Base-by-base conservation (phyloP, 2,329 filamentous ascomycete species). In the Nigrospora sphaerica region DNA sequence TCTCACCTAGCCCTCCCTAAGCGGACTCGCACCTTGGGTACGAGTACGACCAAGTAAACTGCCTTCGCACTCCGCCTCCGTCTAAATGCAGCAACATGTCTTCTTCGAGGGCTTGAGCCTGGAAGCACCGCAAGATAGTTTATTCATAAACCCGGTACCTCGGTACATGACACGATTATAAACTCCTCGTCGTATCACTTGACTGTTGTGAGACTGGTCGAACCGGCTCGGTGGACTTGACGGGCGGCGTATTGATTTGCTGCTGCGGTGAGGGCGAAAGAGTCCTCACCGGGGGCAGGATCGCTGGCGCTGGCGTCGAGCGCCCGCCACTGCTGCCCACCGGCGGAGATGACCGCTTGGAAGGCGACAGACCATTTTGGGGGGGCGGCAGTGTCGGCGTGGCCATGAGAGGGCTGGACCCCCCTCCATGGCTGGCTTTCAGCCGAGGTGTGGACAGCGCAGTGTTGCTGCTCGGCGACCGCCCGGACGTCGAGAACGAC, bases 241-340 rank as follows among this genome's bases (percentile, higher is more conserved):
- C 69, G 2, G 80, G 82, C 19, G 82, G 80, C 14, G 77, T 80
- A 43, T 81, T 59, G 47, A 81, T 80, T 52, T 77, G 74, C 47
- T 75, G 69, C 13, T 71, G 72, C 2, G 76, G 73, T 37, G 74
- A 78, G 0, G 82, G 82, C 11, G 78, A 75, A 41, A 86, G 59
- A 2, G 76, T 69, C 36, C 78, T 72, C 2, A 74, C 62, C 0
- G 81, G 81, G 6, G 81, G 81, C 3, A 85, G 64, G 19, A 83
- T 71, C 0, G 75, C 67, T 13, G 68, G 60, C 16, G 63, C 53
- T 48, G 49, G 59, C 42, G 56, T 62, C 35, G 54, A 63, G 39
- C 48, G 51, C 45, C 56, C 44, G 39, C 59, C 55, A 39, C 54
- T 62, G 44, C 54, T 49, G 46, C 58, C 49, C 45, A 59, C 56